Conservation (phyloP, 768 basidiomycete species). For the Psilocybe cubensis region DNA sequence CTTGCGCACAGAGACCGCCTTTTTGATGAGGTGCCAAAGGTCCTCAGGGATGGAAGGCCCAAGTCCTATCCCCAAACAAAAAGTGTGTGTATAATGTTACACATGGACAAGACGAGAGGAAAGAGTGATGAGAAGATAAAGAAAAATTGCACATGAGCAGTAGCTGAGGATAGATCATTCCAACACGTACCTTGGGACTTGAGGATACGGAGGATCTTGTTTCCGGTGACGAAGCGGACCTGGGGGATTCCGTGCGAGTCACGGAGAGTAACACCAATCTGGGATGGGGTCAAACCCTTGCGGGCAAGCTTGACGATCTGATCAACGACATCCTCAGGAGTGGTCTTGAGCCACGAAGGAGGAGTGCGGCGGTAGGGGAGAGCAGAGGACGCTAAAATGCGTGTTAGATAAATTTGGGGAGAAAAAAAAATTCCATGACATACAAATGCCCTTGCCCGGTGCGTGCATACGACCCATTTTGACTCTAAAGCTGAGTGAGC, state of each 20-base stretch:
- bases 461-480: conserved; percentile 99
- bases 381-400: conserved; percentile 78
- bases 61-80: conserved; percentile 81
- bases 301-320: conserved; percentile 97
- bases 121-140: conserved; percentile 15
- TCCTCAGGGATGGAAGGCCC: conserved; percentile 98
- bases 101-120: conserved; percentile 15
- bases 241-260: conserved; percentile 99
- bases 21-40: conserved; percentile 99
- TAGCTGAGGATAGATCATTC: not conserved
- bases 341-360: conserved; percentile 96
- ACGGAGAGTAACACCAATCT: conserved; percentile 97
- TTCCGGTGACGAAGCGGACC: conserved; percentile 97
- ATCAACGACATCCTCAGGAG: conserved; percentile 93
- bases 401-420: conserved; percentile 1
- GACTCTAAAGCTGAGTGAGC: conserved; percentile 33
- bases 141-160: conserved; percentile 31
- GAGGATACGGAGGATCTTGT: conserved; percentile 98
- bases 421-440: conserved; percentile 34
- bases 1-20: conserved; percentile 98
- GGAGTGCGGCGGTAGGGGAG: conserved; percentile 96
- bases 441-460: conserved; percentile 99
- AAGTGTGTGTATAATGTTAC: conserved; percentile 35
- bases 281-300: conserved; percentile 96
- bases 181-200: conserved; percentile 84